Conservation (phyloP, 148 eudicot genomes). For the Cornus controversa region DNA sequence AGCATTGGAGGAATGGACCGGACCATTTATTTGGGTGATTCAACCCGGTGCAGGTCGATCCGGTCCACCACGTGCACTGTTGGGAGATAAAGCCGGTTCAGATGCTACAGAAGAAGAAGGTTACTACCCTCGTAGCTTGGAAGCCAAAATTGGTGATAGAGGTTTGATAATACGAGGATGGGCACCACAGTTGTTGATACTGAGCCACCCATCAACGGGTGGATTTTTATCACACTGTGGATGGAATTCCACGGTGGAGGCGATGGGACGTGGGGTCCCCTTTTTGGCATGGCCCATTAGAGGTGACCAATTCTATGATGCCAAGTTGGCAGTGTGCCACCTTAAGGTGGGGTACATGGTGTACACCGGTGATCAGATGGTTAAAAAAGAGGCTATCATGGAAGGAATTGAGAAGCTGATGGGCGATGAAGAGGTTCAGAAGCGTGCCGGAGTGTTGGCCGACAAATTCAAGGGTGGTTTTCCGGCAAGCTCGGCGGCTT, state of each 20-base stretch:
- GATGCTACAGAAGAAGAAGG: slow-evolving; percentile 28
- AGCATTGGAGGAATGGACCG: slow-evolving; percentile 39
- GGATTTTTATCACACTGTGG: slow-evolving; percentile 73
- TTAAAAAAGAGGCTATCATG: slow-evolving; percentile 46
- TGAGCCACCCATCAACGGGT: slow-evolving; percentile 66
- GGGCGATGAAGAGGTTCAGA: slow-evolving; percentile 42
- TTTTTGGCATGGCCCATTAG: slow-evolving; percentile 69
- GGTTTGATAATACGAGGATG: slow-evolving; percentile 65
- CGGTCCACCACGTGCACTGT: slow-evolving; percentile 35
- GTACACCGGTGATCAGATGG: slow-evolving; percentile 23
- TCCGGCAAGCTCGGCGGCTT: slow-evolving; percentile 46
- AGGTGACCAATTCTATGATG: slow-evolving; percentile 58
- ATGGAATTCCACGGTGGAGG: slow-evolving; percentile 68
- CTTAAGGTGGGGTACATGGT: slow-evolving; percentile 46
- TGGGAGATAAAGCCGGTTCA: slow-evolving; percentile 23
- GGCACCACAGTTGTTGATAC: slow-evolving; percentile 68
- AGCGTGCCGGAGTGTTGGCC: slow-evolving; percentile 24
- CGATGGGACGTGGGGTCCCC: slow-evolving; percentile 52
- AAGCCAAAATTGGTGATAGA: slow-evolving; percentile 42
- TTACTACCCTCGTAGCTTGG: slow-evolving; percentile 46
- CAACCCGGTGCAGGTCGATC: slow-evolving; percentile 38
- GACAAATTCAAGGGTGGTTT: slow-evolving; percentile 35
- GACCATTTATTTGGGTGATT: slow-evolving; percentile 58
- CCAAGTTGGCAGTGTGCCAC: slow-evolving; percentile 51
- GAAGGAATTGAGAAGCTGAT: slow-evolving; percentile 46